Evolutionary conservation across 2,329 filamentous ascomycete species (phyloP).

Genomic region (Penicillium hesseltinei): DNA sequence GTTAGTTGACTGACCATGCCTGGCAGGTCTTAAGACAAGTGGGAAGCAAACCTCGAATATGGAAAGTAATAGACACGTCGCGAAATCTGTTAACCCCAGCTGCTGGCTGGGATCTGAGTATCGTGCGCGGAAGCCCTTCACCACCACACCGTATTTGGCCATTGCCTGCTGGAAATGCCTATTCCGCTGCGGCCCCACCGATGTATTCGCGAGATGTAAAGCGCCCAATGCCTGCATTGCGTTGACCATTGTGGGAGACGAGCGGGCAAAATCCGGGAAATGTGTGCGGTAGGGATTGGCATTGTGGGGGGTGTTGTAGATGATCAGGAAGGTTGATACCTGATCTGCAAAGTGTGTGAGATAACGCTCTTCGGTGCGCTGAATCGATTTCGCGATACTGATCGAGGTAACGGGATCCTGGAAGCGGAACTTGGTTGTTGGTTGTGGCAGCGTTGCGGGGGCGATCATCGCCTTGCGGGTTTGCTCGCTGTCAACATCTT

Average conservation of each 20-base stretch:
- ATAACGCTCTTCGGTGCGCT: constrained; percentile 32
- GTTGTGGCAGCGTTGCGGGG: constrained; percentile 22
- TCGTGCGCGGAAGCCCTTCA: constrained; percentile 32
- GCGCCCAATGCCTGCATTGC: constrained; percentile 44
- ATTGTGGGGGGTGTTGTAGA: constrained; percentile 39
- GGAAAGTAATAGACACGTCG: constrained; percentile 36
- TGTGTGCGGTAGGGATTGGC: constrained; percentile 37
- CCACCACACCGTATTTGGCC: constrained; percentile 39
- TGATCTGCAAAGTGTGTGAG: constrained; percentile 37
- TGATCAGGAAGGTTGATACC: constrained; percentile 35
- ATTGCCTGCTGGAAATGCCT: constrained; percentile 40
- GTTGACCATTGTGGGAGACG: constrained; percentile 36
- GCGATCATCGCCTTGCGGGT: constrained; percentile 24
- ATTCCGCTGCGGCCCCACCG: constrained; percentile 31
- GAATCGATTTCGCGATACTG: constrained; percentile 22
- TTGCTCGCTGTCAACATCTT: constrained; percentile 9
- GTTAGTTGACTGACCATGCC: neutral
- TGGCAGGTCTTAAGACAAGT: neutral
- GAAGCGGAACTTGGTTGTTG: constrained; percentile 25
- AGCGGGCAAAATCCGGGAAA: constrained; percentile 35
- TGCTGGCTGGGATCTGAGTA: constrained; percentile 27
- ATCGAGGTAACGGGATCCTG: constrained; percentile 25
- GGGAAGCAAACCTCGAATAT: constrained; percentile 33
- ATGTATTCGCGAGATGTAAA: constrained; percentile 43
- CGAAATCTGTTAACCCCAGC: constrained; percentile 32